Conservation (phyloP, 352 stramenopile species). For the Pythium coloratum region DNA sequence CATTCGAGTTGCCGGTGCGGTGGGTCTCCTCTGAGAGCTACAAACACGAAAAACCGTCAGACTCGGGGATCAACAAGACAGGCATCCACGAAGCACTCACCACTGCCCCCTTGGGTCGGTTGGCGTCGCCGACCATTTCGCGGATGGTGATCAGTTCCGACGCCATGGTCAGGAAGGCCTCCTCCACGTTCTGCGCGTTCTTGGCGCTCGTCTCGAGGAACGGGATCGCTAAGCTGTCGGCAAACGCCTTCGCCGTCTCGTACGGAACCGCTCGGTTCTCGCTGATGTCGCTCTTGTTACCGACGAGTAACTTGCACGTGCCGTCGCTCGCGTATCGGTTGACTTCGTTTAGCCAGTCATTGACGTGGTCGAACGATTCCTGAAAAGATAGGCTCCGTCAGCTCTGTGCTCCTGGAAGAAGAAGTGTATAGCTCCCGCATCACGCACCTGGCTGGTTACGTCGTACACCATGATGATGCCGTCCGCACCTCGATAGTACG, state of each 20-base stretch:
- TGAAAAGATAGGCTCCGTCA: slow-evolving; percentile 26
- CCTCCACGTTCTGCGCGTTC: slow-evolving; percentile 98
- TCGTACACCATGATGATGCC: slow-evolving; percentile 99
- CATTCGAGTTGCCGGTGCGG: slow-evolving; percentile 22
- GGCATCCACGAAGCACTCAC: slow-evolving; percentile 29
- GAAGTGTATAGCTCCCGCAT: not conserved
- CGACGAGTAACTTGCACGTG: slow-evolving; percentile 98
- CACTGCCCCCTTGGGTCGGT: slow-evolving; percentile 62
- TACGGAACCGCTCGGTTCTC: slow-evolving; percentile 96
- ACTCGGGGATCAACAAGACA: no score
- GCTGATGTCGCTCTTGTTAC: slow-evolving; percentile 99
- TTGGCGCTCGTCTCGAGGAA: slow-evolving; percentile 99
- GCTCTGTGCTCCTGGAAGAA: not conserved
- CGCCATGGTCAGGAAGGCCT: slow-evolving; percentile 99
- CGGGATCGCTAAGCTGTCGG: slow-evolving; percentile 96
- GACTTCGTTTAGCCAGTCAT: slow-evolving; percentile 99
- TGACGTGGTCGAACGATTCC: slow-evolving; percentile 99
- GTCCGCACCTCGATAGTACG: slow-evolving; percentile 98
- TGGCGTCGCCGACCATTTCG: slow-evolving; percentile 82
- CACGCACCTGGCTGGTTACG: slow-evolving; percentile 92
- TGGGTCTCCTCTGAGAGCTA: slow-evolving; percentile 32
- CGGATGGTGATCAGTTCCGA: slow-evolving; percentile 96
- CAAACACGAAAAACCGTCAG: not conserved
- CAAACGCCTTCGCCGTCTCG: slow-evolving; percentile 97
- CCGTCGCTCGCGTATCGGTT: slow-evolving; percentile 98